phyloP scores from a whole-genome alignment of 163 green algal genomes.

The Trebouxiophyceae sp. region DNA sequence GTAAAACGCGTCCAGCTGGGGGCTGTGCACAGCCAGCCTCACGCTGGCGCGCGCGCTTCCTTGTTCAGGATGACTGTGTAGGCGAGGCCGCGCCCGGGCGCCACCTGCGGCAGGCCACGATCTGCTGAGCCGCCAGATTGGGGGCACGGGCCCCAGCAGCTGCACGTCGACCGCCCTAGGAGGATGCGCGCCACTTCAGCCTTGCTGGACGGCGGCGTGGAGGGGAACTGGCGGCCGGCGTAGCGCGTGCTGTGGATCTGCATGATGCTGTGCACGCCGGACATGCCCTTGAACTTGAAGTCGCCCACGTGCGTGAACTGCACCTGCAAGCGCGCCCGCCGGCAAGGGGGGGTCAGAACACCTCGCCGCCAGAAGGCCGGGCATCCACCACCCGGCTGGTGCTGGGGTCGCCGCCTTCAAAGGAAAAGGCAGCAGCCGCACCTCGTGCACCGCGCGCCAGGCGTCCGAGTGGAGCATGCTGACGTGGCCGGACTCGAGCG shows the following conservation, averaged over 20 bases:
- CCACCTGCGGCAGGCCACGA: not conserved
- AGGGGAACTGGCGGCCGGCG: constrained; percentile 24
- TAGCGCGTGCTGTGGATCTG: constrained; percentile 23
- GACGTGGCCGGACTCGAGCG: not conserved
- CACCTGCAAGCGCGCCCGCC: constrained; percentile 1
- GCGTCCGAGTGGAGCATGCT: not conserved
- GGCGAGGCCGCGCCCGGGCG: not conserved
- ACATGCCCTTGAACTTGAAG: constrained; percentile 48
- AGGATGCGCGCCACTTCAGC: not conserved
- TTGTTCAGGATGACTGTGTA: not conserved
- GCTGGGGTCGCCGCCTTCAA: too few relatives aligned
- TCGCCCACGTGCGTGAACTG: constrained; percentile 19
- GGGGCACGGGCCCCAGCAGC: not conserved
- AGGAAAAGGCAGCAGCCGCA: too few relatives aligned
- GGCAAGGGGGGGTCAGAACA: too few relatives aligned
- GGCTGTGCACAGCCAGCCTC: too few relatives aligned
- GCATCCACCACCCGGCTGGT: too few relatives aligned
- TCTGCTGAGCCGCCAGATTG: not conserved
- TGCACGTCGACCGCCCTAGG: not conserved
- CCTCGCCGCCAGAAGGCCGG: too few relatives aligned
- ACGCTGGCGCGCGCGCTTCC: too few relatives aligned
- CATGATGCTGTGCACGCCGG: constrained; percentile 34
- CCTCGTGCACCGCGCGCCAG: not conserved
- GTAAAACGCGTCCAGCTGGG: too few relatives aligned
- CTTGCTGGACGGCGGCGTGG: not conserved